phyloP scores from a whole-genome alignment of 2,329 filamentous ascomycete genomes.

The Alternaria gansuensis region DNA sequence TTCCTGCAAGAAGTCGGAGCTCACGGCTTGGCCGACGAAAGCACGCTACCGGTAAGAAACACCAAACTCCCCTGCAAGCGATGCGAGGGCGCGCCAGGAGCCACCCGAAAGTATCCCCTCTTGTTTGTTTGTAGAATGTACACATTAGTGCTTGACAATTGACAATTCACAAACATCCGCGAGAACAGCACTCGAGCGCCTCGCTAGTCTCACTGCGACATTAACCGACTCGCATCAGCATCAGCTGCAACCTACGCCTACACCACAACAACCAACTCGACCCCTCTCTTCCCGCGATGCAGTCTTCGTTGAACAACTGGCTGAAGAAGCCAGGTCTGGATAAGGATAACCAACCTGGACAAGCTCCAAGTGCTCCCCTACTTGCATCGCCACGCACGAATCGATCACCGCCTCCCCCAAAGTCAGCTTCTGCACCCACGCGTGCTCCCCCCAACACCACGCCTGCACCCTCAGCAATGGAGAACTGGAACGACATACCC shows the following conservation, averaged over 20 bases:
- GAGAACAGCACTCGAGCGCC: background rate
- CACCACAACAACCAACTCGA: background rate
- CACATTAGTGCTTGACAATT: background rate
- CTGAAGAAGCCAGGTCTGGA: conserved; percentile 56
- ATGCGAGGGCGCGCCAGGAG: conserved; percentile 31
- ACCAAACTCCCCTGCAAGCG: conserved; percentile 21
- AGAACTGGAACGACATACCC: conserved; percentile 44
- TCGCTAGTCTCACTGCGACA: background rate
- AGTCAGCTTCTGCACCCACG: conserved; percentile 30
- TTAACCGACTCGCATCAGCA: background rate
- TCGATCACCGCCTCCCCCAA: conserved; percentile 33
- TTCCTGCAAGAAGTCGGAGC: conserved; percentile 43
- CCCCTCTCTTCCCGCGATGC: conserved; percentile 40
- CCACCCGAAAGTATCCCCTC: conserved; percentile 24
- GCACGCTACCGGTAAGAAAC: conserved; percentile 35
- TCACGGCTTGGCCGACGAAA: conserved; percentile 40
- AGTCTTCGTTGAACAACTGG: conserved; percentile 59
- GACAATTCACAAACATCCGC: background rate
- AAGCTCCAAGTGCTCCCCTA: conserved; percentile 17
- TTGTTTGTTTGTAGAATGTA: background rate
- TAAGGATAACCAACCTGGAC: conserved; percentile 38
- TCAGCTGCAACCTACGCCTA: background rate
- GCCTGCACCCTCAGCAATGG: conserved; percentile 28
- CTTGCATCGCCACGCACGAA: conserved; percentile 11
- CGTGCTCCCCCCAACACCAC: conserved; percentile 30